Base-by-base conservation (phyloP, 495 filamentous ascomycete species). In the Aspergillus kassunensis region DNA sequence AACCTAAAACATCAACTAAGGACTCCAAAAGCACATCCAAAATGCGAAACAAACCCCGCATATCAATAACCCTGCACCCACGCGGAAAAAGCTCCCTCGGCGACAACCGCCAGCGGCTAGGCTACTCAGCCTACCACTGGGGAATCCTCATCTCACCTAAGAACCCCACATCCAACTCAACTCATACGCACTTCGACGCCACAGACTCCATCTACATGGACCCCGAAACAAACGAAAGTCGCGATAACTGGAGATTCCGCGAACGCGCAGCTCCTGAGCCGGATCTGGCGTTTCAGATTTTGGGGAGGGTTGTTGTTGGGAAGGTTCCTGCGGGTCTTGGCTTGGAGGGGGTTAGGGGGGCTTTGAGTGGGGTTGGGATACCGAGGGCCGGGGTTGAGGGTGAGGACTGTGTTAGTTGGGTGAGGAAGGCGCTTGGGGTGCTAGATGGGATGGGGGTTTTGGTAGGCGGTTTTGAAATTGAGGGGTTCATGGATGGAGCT, bases 91-190 rank as follows among this genome's bases (percentile, higher is more conserved):
- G 51, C 21, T 62, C 59, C n/a, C 52, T 56, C 9, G 49, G 49
- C 31, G 44, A 62, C 10, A 41, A 51, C 36, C 36, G 56, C 16
- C 34, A 16, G 1, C 40, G 41, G 11, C 56, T 62, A 1, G 21
- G 30, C 15, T 43, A 40, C 25, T 21, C 56, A 7, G 59, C 59
- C 8, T 62, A 56, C 56, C 59, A 62, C 42, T 62, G 56, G 56
- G 46, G 23, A 1, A 45, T 62, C 27, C 52, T 62, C 19, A 27
- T 62, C 39, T 35, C 37, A 6, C 51, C 51, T 36, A 29, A 53
- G 50, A 1, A 35, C 16, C 3, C 21, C 16, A 3, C 15, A 25
- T 12, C 36, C 18, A 9, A 9, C 9, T 4, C 9, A 9, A 12
- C 11, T 9, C 47, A 51, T 37, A 35, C 53, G 25, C 49, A 47